Conservation (phyloP, 371 early-diverging fungal species). For the Synchytrium microbalum region DNA sequence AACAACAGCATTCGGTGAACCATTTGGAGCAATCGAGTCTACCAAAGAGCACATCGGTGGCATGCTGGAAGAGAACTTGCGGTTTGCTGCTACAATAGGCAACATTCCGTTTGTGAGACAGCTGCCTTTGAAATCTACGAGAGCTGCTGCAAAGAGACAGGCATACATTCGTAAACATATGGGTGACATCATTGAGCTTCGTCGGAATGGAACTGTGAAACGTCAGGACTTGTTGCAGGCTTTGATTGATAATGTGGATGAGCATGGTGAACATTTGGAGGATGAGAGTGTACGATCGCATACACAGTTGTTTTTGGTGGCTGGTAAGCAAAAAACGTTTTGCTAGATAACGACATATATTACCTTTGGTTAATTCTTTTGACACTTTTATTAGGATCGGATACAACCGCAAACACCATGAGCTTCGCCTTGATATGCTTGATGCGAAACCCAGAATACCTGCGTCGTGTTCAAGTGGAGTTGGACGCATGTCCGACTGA, state of each 20-base stretch:
- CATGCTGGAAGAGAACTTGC: neutral
- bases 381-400: neutral
- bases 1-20: neutral
- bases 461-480: slow-evolving; percentile 20
- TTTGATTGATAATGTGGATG: neutral
- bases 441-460: slow-evolving; percentile 2
- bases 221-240: neutral
- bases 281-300: neutral
- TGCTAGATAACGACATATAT: neutral
- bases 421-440: neutral
- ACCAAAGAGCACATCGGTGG: neutral
- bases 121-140: neutral
- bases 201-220: neutral
- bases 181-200: neutral
- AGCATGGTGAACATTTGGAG: neutral
- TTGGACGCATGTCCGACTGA: slow-evolving; percentile 24
- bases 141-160: neutral
- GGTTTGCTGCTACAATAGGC: neutral
- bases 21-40: neutral
- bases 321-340: no score
- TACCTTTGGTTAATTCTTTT: neutral
- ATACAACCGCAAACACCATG: neutral
- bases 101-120: neutral
- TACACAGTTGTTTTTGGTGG: neutral
- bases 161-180: neutral